These are phyloP conservation scores for Candida gigantensis DNA, from an alignment of 1,139 yeast species.

Conservation along the genomic window DNA sequence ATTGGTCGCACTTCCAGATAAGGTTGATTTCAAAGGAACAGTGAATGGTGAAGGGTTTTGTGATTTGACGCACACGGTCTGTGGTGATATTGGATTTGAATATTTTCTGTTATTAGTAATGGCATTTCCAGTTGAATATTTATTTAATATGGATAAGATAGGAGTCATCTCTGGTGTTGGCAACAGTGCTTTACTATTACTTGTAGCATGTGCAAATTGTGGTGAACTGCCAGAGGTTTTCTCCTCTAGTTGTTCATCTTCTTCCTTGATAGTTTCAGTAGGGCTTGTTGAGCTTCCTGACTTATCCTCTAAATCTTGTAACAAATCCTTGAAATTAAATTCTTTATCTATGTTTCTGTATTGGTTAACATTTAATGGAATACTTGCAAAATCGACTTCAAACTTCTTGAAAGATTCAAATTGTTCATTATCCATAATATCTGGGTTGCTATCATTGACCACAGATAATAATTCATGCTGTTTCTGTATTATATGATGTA, in stretches of 20 bases:
- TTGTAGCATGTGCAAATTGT: not conserved
- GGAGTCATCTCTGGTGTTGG: slow-evolving; percentile 50
- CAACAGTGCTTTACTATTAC: slow-evolving; percentile 22
- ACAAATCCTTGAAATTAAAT: slow-evolving; percentile 48
- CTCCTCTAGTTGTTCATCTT: slow-evolving; percentile 8
- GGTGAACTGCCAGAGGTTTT: not conserved
- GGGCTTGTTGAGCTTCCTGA: not conserved
- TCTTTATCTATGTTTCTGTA: slow-evolving; percentile 61
- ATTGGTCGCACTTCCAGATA: slow-evolving; percentile 6
- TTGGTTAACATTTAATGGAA: slow-evolving; percentile 57
- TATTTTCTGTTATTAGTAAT: slow-evolving; percentile 10
- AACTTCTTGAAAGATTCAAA: slow-evolving; percentile 21
- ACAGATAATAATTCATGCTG: slow-evolving; percentile 39
- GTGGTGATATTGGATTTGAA: slow-evolving; percentile 18
- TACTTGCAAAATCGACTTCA: slow-evolving; percentile 48
- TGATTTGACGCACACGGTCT: slow-evolving; percentile 17
- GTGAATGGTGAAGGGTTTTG: slow-evolving; percentile 28
- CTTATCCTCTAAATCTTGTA: slow-evolving; percentile 10
- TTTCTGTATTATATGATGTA: slow-evolving; percentile 58
- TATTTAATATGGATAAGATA: slow-evolving; percentile 30
- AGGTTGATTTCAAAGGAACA: slow-evolving; percentile 21
- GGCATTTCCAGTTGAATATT: slow-evolving; percentile 17
- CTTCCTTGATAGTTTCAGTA: not conserved
- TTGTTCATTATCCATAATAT: not conserved
- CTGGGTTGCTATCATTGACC: not conserved